Conservation (phyloP, 1,139 yeast genomes). For the Suhomyces guaymorum region DNA sequence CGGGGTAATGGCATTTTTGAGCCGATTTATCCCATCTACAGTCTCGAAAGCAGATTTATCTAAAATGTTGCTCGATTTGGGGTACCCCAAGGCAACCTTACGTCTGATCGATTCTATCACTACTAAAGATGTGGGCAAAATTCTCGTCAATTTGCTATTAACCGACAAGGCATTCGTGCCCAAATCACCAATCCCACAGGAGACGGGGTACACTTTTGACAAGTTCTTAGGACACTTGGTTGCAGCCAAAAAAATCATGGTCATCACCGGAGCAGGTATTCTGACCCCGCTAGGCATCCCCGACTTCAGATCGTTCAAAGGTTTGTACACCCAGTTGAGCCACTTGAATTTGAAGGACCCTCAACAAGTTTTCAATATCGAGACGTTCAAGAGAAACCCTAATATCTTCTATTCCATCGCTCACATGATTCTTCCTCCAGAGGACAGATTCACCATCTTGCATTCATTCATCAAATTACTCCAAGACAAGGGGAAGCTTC, state of each 20-base stretch:
- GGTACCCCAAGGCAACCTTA: slow-evolving; percentile 16
- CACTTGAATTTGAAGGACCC: slow-evolving; percentile 78
- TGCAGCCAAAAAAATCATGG: slow-evolving; percentile 55
- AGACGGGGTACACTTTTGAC: slow-evolving; percentile 6
- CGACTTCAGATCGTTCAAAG: slow-evolving; percentile 88
- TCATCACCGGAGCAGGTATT: slow-evolving; percentile 94
- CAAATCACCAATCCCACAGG: neutral
- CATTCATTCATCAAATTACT: slow-evolving; percentile 79
- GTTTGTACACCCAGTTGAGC: slow-evolving; percentile 73
- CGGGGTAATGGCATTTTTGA: slow-evolving; percentile 21
- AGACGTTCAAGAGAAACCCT: slow-evolving; percentile 74
- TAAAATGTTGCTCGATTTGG: slow-evolving; percentile 21
- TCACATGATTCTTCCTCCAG: slow-evolving; percentile 77
- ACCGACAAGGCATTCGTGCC: slow-evolving; percentile 12
- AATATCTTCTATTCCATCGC: slow-evolving; percentile 84
- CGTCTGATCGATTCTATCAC: slow-evolving; percentile 11
- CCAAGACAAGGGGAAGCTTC: slow-evolving; percentile 73
- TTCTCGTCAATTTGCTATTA: slow-evolving; percentile 20
- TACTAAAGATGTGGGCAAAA: slow-evolving; percentile 17
- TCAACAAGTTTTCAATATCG: slow-evolving; percentile 87
- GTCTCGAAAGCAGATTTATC: slow-evolving; percentile 19
- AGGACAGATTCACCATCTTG: slow-evolving; percentile 68
- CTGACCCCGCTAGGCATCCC: slow-evolving; percentile 93
- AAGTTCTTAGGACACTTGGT: slow-evolving; percentile 13
- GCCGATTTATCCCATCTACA: slow-evolving; percentile 18